phyloP scores from a whole-genome alignment of 768 basidiomycete species.

The Pluteus cervinus region DNA sequence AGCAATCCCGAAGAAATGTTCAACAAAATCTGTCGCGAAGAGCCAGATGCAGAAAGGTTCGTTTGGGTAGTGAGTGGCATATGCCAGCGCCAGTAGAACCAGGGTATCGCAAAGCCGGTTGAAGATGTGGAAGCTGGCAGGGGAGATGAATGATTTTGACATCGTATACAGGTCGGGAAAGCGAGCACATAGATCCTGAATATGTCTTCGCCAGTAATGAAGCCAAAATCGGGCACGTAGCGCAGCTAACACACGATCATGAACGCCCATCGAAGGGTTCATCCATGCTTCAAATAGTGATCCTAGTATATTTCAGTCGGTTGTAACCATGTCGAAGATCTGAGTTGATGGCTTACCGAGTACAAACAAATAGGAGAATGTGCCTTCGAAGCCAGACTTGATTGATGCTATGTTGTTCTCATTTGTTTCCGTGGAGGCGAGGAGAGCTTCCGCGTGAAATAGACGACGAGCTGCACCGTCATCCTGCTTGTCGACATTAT shows the following conservation, averaged over 20 bases:
- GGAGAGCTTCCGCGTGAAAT: slow-evolving; percentile 15
- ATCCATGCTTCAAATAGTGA: slow-evolving; percentile 20
- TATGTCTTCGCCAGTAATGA: slow-evolving; percentile 13
- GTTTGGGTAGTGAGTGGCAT: slow-evolving; percentile 11
- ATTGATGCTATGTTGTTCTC: slow-evolving; percentile 6
- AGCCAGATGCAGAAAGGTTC: slow-evolving; percentile 18
- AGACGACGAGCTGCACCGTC: slow-evolving; percentile 20
- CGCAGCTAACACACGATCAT: slow-evolving; percentile 12
- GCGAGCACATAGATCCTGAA: slow-evolving; percentile 6
- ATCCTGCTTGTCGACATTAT: slow-evolving; percentile 22
- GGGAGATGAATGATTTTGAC: slow-evolving; percentile 15
- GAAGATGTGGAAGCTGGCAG: slow-evolving; percentile 20
- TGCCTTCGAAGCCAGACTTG: slow-evolving; percentile 11
- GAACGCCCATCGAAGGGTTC: slow-evolving; percentile 10
- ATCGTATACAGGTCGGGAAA: slow-evolving; percentile 18
- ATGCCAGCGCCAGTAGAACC: slow-evolving; percentile 13
- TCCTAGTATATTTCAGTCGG: slow-evolving; percentile 5
- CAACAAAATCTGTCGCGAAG: slow-evolving; percentile 17
- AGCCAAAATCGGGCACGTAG: slow-evolving; percentile 16
- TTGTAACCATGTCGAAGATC: no score
- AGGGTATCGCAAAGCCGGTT: slow-evolving; percentile 20
- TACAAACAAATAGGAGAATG: slow-evolving; percentile 19
- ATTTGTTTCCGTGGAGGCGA: slow-evolving; percentile 7
- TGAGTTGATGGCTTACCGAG: slow-evolving; percentile 12
- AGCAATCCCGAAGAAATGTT: slow-evolving; percentile 22